Base-by-base conservation (phyloP, 495 filamentous ascomycete genomes). In the Aspergillus steynii region DNA sequence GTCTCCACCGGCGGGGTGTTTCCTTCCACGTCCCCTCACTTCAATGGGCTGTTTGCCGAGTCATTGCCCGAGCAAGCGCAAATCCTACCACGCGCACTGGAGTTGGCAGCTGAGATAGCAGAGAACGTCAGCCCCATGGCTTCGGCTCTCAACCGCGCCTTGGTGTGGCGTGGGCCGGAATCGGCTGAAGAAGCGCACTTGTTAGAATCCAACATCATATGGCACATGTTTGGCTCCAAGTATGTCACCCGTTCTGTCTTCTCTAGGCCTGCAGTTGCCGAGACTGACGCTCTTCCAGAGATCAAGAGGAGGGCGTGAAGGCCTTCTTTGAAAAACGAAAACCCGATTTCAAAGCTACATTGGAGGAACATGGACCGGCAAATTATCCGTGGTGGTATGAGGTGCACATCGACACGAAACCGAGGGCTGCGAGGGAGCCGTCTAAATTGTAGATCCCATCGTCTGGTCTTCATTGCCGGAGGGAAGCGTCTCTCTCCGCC, bases 161-260 rank as follows among this genome's bases (percentile, higher is more conserved):
- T 89, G 68, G 80, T 90, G 79, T 88, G 81, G 75, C 75, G 83
- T 9, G 79, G 82, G 47, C 76, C 78, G 4, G 82, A 77, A 4
- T 77, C 74, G 12, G 76, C 83, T 1, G 86, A 90, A 68, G 80
- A 74, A 45, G 77, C 83, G 45, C 85, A 88, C 74, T 64, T 87
- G 57, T 62, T 88, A 34, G 85, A 88, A 70, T 83, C 79, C 50
- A 77, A 74, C 60, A 62, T 87, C 37, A 72, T 90, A 29, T 80
- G 76, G 61, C 81, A 85, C 54, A 66, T 86, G 60, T 87, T 88
- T 73, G 65, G 64, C 26, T 72, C 76, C 15, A 70, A 62, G 71
- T 77, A 69, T 50, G 71, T 51, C 5, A 50, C 29, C 27, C 12
- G 2, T 27, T 56, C 26, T 29, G 34, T 29, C 20, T 32, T 31